Evolutionary conservation across 257 asterid species (phyloP).

Genomic region (Jaltomata sinuosa): DNA sequence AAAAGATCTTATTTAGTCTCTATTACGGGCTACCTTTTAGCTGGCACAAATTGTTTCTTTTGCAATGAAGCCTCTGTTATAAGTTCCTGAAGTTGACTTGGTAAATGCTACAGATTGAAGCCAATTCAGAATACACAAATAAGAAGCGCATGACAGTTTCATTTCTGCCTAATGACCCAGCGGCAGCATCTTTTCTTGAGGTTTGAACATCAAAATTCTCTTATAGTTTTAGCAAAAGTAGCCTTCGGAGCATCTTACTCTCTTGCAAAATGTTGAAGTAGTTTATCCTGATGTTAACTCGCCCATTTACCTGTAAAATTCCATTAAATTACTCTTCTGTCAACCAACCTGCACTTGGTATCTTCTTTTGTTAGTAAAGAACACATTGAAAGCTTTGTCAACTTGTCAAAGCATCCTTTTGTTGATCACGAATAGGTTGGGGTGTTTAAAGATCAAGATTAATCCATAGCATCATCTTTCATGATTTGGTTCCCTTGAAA

Average conservation of each 20-base stretch:
- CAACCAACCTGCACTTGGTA: neutral
- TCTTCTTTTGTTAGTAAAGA: neutral
- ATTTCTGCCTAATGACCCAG: slow-evolving; percentile 66
- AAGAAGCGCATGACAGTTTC: slow-evolving; percentile 56
- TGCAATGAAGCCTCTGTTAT: neutral
- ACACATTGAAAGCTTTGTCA: neutral
- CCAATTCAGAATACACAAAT: slow-evolving; percentile 65
- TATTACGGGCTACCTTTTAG: neutral
- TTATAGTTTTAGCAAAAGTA: neutral
- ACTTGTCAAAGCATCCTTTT: neutral
- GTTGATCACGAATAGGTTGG: neutral
- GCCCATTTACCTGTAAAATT: neutral
- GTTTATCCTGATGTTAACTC: neutral
- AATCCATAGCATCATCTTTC: neutral
- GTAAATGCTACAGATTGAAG: slow-evolving; percentile 49
- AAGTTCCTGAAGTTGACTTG: slow-evolving; percentile 11
- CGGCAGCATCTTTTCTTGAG: slow-evolving; percentile 75
- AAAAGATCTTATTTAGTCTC: neutral
- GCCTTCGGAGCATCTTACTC: neutral
- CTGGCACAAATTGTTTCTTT: neutral
- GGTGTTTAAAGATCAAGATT: neutral
- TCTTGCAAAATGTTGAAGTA: neutral
- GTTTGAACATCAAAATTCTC: slow-evolving; percentile 25
- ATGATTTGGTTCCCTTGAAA: neutral
- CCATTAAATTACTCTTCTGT: neutral